Evolutionary conservation across 1,284 basidiomycete genomes (phyloP).

Genomic region (Rhizoctonia solani): DNA sequence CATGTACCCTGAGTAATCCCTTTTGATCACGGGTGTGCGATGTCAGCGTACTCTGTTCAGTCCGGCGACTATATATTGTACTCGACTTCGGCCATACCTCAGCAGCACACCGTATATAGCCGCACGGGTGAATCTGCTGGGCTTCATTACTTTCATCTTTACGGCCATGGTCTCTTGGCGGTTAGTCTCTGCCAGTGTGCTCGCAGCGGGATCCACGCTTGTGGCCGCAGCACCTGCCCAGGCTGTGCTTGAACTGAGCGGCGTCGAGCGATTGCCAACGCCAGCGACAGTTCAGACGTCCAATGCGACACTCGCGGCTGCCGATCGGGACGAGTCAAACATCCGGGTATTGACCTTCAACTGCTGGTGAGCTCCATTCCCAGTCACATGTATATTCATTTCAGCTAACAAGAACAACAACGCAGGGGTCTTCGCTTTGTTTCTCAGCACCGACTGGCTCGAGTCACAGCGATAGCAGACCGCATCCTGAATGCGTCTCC

Average conservation of each 20-base stretch:
- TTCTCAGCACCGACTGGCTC: constrained; percentile 73
- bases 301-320: neutral
- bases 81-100: constrained; percentile 22
- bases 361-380: constrained; percentile 63
- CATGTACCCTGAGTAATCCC: too few species aligned
- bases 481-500: constrained; percentile 57
- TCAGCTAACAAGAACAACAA: constrained; percentile 7
- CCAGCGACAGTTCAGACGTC: constrained; percentile 15
- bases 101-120: constrained; percentile 24
- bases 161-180: constrained; percentile 17
- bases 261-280: constrained; percentile 4
- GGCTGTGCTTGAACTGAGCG: constrained; percentile 6
- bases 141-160: neutral
- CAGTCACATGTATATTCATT: too few species aligned
- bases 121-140: neutral
- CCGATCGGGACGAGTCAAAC: constrained; percentile 36
- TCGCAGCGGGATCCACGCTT: neutral
- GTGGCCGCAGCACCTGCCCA: constrained; percentile 12
- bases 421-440: constrained; percentile 88
- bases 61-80: neutral
- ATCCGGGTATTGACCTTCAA: constrained; percentile 76
- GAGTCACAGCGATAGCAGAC: constrained; percentile 74
- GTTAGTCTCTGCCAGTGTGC: constrained; percentile 1
- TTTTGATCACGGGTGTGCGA: too few species aligned
- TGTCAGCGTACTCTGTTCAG: constrained; percentile 8